These are phyloP conservation scores for Lentithecium fluviatile DNA, from an alignment of 495 filamentous ascomycete genomes.

Conservation along the genomic window DNA sequence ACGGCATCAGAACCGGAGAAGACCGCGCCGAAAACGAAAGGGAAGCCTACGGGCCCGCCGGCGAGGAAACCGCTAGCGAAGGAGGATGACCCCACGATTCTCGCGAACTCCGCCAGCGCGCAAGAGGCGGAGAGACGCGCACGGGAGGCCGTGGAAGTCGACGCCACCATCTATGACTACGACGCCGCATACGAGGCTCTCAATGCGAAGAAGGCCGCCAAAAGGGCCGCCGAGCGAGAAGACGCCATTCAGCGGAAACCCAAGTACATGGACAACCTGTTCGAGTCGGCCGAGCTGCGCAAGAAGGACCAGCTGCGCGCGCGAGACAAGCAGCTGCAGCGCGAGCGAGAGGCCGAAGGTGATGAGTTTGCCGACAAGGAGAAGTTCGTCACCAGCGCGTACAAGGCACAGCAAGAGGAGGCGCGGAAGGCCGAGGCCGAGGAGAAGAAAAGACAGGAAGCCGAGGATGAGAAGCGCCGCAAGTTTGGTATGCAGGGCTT, in stretches of 20 bases:
- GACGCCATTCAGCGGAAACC: slow-evolving; percentile 58
- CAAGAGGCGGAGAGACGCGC: slow-evolving; percentile 33
- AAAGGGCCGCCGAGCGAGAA: slow-evolving; percentile 39
- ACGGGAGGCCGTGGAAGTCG: slow-evolving; percentile 60
- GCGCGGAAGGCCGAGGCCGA: slow-evolving; percentile 74
- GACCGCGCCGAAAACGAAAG: slow-evolving; percentile 19
- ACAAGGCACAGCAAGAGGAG: slow-evolving; percentile 90
- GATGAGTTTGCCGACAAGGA: slow-evolving; percentile 95
- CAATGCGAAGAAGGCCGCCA: slow-evolving; percentile 35
- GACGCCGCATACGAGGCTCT: slow-evolving; percentile 68
- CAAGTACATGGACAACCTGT: slow-evolving; percentile 78
- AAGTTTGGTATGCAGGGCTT: slow-evolving; percentile 83
- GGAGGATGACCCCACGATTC: slow-evolving; percentile 53
- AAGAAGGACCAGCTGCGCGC: slow-evolving; percentile 88
- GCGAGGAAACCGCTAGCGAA: slow-evolving; percentile 28
- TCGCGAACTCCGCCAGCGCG: slow-evolving; percentile 50
- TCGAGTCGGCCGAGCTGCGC: slow-evolving; percentile 77
- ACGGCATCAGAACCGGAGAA: slow-evolving; percentile 11
- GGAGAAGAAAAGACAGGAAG: slow-evolving; percentile 67
- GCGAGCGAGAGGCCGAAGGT: slow-evolving; percentile 88
- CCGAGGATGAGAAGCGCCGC: slow-evolving; percentile 61
- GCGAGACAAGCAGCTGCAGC: slow-evolving; percentile 79
- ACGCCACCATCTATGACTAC: slow-evolving; percentile 75
- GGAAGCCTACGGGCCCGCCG: slow-evolving; percentile 28
- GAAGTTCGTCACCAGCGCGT: slow-evolving; percentile 94